Evolutionary conservation across 1,284 basidiomycete species (phyloP), one percentile per base, ranked within the genome.

Genomic region (Pseudozyma pruni): DNA sequence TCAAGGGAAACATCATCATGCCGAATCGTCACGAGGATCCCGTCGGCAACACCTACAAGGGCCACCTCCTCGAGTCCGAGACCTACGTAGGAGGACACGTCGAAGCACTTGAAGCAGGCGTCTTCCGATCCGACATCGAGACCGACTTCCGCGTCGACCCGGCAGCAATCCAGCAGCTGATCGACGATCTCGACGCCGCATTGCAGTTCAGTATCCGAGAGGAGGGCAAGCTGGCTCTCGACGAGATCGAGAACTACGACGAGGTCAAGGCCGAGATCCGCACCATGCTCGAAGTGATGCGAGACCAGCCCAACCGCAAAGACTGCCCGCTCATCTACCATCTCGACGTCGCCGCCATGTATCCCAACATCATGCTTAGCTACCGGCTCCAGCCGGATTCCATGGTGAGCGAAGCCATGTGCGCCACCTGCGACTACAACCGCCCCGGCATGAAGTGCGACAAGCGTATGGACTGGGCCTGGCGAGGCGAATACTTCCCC

Each of bases 301-400:
- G 94, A 22, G 94, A 98, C 84, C 89, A 91, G 47, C 95, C 96
- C 0, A 87, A 88, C 49, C 91, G 94, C 17, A 87, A 88, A 50
- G 95, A 98, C 85, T 90, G 89, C 22, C 96, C 96, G 0, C 88
- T 98, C 72, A 98, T 99, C 81, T 99, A 99, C 84, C 96, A 99
- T 84, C 85, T 98, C 80, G 96, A 99, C 81, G 96, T 99, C 66
- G 96, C 96, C 1, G 96, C 96, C 73, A 99, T 99, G 96, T 98
- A 99, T 81, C 96, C 96, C 58, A 99, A 98, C 85, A 98, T 99
- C 88, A 99, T 99, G 96, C 90, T 99, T 86, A 97, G 94, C 27
- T 98, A 99, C 83, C 92, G 96, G 52, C 87, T 99, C 3, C 96
- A 99, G 78, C 96, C 96, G 2, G 96, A 99, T 83, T 96, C 96